Percentiles rank a stretch among this genome's conserved stretches.
phyloP scores from a whole-genome alignment of 768 basidiomycete genomes.

The Tremella mesenterica region DNA sequence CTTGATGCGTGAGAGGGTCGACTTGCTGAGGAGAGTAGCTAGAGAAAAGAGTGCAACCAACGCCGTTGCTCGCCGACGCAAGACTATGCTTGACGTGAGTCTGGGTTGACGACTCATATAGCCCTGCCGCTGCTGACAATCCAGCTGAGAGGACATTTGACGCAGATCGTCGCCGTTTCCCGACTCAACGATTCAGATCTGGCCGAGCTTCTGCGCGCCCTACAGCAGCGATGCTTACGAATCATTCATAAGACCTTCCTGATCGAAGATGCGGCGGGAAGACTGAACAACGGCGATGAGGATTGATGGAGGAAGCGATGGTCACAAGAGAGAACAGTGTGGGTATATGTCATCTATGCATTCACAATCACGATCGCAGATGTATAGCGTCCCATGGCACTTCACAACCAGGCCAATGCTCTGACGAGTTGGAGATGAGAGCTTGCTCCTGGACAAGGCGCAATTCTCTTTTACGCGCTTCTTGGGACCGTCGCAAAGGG shows the following conservation, averaged over 20 bases:
- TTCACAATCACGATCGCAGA: no score
- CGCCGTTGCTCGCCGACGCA: neutral
- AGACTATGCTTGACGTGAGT: neutral
- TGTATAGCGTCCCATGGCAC: neutral
- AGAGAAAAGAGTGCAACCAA: neutral
- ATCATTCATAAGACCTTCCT: neutral
- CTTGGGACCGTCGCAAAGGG: slow-evolving; percentile 9
- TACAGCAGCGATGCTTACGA: neutral
- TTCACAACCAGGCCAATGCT: slow-evolving; percentile 29
- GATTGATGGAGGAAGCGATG: no score
- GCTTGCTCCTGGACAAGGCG: slow-evolving; percentile 70
- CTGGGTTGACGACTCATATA: no score
- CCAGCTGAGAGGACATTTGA: neutral
- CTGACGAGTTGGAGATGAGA: slow-evolving; percentile 41
- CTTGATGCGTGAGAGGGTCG: no score
- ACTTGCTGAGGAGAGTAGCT: no score
- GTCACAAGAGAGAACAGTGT: no score
- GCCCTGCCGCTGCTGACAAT: neutral
- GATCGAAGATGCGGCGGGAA: no score
- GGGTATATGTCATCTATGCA: no score
- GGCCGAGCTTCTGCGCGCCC: neutral
- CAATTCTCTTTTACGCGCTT: slow-evolving; percentile 57
- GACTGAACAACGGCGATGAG: no score
- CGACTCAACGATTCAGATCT: neutral
- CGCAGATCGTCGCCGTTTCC: neutral